Conservation (phyloP, 192 early-diverging fungal species). For the Polychytrium aggregatum region DNA sequence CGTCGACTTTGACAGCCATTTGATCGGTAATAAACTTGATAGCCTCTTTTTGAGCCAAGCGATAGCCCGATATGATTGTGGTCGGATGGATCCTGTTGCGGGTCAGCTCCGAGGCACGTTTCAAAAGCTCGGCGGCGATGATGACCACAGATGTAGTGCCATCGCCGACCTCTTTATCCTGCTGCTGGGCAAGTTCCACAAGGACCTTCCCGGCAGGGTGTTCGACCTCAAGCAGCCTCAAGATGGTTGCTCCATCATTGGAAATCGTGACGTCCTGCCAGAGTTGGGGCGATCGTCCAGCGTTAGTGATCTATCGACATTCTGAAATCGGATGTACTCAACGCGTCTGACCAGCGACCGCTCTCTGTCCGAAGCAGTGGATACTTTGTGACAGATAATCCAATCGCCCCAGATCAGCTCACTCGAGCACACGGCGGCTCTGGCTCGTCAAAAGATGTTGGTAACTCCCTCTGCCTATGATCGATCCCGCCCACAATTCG, state of each 20-base stretch:
- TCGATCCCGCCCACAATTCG: too few species aligned
- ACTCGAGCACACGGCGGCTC: too few species aligned
- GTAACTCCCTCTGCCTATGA: too few species aligned
- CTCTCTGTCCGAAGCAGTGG: too few species aligned
- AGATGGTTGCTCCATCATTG: slow-evolving; percentile 98
- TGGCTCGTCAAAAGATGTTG: too few species aligned
- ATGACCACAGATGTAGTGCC: slow-evolving; percentile 99
- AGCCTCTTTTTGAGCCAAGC: slow-evolving; percentile 92
- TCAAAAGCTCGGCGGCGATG: slow-evolving; percentile 93
- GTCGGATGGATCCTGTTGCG: slow-evolving; percentile 99
- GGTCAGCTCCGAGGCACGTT: slow-evolving; percentile 91
- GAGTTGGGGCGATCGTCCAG: too few species aligned
- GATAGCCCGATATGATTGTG: slow-evolving; percentile 96
- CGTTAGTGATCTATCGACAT: too few species aligned
- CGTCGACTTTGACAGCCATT: slow-evolving; percentile 89
- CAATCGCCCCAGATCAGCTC: too few species aligned
- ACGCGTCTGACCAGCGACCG: too few species aligned
- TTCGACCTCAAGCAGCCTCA: slow-evolving; percentile 94
- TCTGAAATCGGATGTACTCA: too few species aligned
- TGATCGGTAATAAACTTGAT: slow-evolving; percentile 97
- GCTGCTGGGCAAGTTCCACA: slow-evolving; percentile 97
- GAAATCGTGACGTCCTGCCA: slow-evolving; percentile 93
- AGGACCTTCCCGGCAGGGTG: slow-evolving; percentile 94
- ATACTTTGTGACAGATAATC: too few species aligned
- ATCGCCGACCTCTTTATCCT: slow-evolving; percentile 99